These are phyloP conservation scores for Epichloe aotearoae DNA, from an alignment of 2,329 filamentous ascomycete species.

Conservation along the genomic window DNA sequence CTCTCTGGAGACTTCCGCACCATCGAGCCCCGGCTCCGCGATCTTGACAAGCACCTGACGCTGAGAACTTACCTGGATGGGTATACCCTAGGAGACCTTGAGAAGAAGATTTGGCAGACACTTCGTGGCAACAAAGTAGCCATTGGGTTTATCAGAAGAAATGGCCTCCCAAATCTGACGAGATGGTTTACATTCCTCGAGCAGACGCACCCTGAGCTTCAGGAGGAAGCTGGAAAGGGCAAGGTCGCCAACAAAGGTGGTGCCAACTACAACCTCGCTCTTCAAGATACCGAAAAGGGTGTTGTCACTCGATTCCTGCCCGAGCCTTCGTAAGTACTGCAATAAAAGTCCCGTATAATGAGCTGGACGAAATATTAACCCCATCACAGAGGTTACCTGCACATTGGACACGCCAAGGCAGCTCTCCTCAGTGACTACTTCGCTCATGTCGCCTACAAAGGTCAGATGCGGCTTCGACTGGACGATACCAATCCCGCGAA, in stretches of 20 bases:
- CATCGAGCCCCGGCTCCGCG: slow-evolving; percentile 58
- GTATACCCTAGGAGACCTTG: slow-evolving; percentile 62
- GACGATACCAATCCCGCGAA: slow-evolving; percentile 97
- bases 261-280: slow-evolving; percentile 77
- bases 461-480: slow-evolving; percentile 80
- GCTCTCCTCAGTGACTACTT: slow-evolving; percentile 94
- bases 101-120: slow-evolving; percentile 72
- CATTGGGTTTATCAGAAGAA: slow-evolving; percentile 67
- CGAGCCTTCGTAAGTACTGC: slow-evolving; percentile 62
- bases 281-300: slow-evolving; percentile 73
- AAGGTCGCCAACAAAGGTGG: slow-evolving; percentile 67
- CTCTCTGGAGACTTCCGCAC: slow-evolving; percentile 64
- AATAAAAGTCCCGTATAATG: background rate
- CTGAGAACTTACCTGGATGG: slow-evolving; percentile 78
- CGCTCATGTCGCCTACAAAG: slow-evolving; percentile 83
- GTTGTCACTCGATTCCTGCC: slow-evolving; percentile 89
- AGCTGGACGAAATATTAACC: slow-evolving; percentile 4
- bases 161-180: slow-evolving; percentile 59
- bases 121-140: slow-evolving; percentile 78
- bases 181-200: slow-evolving; percentile 86
- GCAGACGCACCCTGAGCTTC: slow-evolving; percentile 64
- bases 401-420: slow-evolving; percentile 92
- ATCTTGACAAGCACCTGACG: slow-evolving; percentile 76
- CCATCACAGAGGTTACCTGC: slow-evolving; percentile 58
- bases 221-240: slow-evolving; percentile 52